A percentile compares a stretch with the other conserved stretches of the same genome.
Evolutionary conservation across 2,329 filamentous ascomycete species (phyloP).

Genomic region (Purpureocillium takamizusanense): DNA sequence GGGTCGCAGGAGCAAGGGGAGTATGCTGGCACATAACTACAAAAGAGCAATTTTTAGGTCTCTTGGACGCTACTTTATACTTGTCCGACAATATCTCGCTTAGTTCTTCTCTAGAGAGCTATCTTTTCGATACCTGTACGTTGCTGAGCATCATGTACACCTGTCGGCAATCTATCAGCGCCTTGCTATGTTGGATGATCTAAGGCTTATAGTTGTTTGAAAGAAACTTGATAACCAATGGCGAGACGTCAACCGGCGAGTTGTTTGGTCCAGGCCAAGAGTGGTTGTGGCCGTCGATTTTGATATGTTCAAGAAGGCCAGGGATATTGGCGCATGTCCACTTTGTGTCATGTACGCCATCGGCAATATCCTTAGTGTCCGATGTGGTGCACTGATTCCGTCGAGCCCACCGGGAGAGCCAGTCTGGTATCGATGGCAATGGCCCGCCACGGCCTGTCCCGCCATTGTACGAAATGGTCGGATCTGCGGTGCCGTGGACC

Average conservation of each 20-base stretch:
- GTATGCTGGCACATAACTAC: too few relatives aligned
- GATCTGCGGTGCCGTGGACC: constrained; percentile 40
- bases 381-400: constrained; percentile 11
- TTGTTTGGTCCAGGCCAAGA: constrained; percentile 6
- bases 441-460: constrained; percentile 28
- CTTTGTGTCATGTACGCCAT: constrained; percentile 7
- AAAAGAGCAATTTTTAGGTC: too few relatives aligned
- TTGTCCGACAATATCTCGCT: too few relatives aligned
- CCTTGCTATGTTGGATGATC: too few relatives aligned
- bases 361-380: constrained; percentile 1
- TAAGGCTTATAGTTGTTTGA: constrained; percentile 4
- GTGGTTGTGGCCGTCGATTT: constrained; percentile 9
- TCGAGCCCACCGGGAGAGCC: constrained; percentile 26
- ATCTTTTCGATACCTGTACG: too few relatives aligned
- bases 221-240: constrained; percentile 5
- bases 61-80: too few relatives aligned
- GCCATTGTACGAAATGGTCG: constrained; percentile 34
- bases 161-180: too few relatives aligned
- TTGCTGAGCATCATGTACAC: too few relatives aligned
- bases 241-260: constrained; percentile 3
- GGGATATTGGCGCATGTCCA: constrained; percentile 8
- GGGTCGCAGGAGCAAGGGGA: too few relatives aligned
- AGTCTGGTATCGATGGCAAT: constrained; percentile 33
- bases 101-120: too few relatives aligned
- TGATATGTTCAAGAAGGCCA: constrained; percentile 10